A percentile compares a stretch with the other conserved stretches of the same genome.
Evolutionary conservation across 2,329 filamentous ascomycete species (phyloP).

Genomic region (Neofusicoccum laricinum): DNA sequence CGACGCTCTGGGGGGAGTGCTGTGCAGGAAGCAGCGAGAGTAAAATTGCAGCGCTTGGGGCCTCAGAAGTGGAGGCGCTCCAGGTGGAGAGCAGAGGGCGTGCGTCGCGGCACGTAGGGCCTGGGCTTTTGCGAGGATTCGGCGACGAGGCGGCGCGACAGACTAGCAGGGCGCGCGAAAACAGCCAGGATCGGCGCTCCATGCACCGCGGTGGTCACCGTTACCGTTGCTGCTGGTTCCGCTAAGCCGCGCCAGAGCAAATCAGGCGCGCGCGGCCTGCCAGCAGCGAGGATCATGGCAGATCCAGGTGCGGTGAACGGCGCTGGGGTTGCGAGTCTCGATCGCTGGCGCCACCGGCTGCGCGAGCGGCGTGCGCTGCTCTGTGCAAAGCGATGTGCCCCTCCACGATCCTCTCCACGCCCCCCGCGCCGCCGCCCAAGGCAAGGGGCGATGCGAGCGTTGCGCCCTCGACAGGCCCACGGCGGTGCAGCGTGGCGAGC

Average conservation of each 20-base stretch:
- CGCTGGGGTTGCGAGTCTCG: constrained; percentile 12
- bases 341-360: constrained; percentile 12
- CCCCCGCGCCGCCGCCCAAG: background rate
- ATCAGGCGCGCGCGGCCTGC: constrained; percentile 11
- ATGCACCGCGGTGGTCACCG: constrained; percentile 12
- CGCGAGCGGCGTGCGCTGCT: constrained; percentile 9
- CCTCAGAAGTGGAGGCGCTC: constrained; percentile 12
- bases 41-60: constrained; percentile 11
- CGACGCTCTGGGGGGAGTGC: background rate
- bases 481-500: constrained; percentile 5
- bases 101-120: constrained; percentile 15
- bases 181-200: constrained; percentile 14
- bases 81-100: constrained; percentile 6
- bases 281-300: constrained; percentile 15
- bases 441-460: constrained; percentile 9
- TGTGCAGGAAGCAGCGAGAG: background rate
- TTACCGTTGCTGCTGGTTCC: constrained; percentile 14
- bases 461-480: background rate
- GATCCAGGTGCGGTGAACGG: constrained; percentile 11
- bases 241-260: constrained; percentile 13
- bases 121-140: constrained; percentile 14
- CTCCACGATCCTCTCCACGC: constrained; percentile 7
- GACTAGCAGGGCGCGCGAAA: constrained; percentile 13
- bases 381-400: background rate
- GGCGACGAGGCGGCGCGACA: constrained; percentile 11